These are phyloP conservation scores for Volutella citrinella DNA, from an alignment of 2,329 filamentous ascomycete species.

Conservation along the genomic window DNA sequence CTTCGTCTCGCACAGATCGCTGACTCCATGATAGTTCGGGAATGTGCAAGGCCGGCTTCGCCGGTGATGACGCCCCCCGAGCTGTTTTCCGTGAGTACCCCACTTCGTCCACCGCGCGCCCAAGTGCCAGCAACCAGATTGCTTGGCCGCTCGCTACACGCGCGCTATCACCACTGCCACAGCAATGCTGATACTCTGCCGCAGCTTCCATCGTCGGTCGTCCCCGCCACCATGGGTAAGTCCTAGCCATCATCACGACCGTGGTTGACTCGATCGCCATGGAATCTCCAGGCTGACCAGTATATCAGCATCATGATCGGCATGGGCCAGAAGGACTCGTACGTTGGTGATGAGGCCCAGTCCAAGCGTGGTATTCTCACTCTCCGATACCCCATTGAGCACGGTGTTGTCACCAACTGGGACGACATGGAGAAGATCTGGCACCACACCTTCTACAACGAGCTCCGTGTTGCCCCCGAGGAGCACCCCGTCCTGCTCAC, in stretches of 20 bases:
- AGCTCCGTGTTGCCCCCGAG: conserved; percentile 99
- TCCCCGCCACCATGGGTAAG: conserved; percentile 99
- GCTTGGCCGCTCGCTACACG: conserved; percentile 13
- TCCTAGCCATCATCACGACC: conserved; percentile 23
- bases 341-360: conserved; percentile 99
- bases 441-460: conserved; percentile 99
- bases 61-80: conserved; percentile 99
- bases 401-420: conserved; percentile 99
- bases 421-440: conserved; percentile 99
- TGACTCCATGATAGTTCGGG: conserved; percentile 73
- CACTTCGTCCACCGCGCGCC: conserved; percentile 25
- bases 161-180: too few species aligned
- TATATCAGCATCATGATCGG: conserved; percentile 95
- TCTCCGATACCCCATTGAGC: conserved; percentile 99
- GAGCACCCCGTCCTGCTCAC: conserved; percentile 99
- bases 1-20: conserved; percentile 17
- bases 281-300: conserved; percentile 16
- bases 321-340: conserved; percentile 99
- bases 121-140: conserved; percentile 16
- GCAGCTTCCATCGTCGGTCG: conserved; percentile 98
- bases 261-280: conserved; percentile 13
- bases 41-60: conserved; percentile 99
- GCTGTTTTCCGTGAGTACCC: conserved; percentile 96
- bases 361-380: conserved; percentile 99
- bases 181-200: conserved; percentile 35